Conservation (phyloP, 192 early-diverging fungal genomes). For the Phlyctochytrium planicorne region DNA sequence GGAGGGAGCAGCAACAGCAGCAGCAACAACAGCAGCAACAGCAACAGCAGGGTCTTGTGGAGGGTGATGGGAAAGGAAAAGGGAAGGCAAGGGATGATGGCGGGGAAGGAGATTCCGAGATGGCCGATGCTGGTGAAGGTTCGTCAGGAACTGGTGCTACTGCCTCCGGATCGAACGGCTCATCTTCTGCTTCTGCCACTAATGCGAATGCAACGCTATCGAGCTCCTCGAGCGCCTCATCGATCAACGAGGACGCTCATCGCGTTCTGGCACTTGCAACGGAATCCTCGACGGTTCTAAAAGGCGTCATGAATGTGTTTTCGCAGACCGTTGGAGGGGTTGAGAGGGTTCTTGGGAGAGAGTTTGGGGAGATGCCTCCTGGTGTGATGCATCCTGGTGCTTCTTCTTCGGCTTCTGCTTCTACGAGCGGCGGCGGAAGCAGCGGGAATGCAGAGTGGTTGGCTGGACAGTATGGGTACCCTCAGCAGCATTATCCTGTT, state of each 20-base stretch:
- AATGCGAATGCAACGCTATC: neutral
- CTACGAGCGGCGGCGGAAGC: too few species aligned
- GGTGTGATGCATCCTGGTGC: neutral
- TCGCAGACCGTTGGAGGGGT: conserved; percentile 66
- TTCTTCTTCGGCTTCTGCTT: conserved; percentile 2
- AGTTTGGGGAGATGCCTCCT: conserved; percentile 5
- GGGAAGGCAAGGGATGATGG: too few species aligned
- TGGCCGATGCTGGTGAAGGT: neutral
- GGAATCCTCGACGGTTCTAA: conserved; percentile 69
- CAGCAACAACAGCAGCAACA: too few species aligned
- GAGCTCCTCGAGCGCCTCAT: too few species aligned
- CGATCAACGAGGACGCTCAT: conserved; percentile 55
- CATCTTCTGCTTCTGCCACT: neutral
- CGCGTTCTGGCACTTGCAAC: conserved; percentile 66
- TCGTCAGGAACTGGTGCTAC: neutral
- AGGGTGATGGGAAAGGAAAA: neutral
- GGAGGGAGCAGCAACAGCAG: too few species aligned
- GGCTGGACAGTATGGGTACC: too few species aligned
- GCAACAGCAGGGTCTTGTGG: neutral
- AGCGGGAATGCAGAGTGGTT: too few species aligned
- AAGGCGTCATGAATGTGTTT: conserved; percentile 64
- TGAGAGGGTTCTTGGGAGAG: conserved; percentile 57
- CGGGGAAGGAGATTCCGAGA: neutral
- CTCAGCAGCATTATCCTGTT: too few species aligned
- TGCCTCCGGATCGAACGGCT: neutral